Conservation (phyloP, 1,139 yeast genomes). For the Candida smagusa region DNA sequence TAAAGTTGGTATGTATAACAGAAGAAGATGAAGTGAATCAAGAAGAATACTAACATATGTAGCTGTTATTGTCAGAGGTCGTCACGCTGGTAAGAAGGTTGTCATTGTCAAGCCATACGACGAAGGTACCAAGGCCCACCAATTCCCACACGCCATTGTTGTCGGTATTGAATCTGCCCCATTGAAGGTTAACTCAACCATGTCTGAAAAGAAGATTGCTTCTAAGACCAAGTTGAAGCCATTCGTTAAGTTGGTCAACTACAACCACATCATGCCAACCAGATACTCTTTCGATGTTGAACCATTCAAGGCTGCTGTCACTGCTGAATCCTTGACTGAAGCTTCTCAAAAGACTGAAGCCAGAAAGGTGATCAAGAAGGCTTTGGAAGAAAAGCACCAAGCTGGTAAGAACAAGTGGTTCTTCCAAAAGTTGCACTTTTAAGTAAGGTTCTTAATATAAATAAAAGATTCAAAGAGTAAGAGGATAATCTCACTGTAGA, state of each 20-base stretch:
- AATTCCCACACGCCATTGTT: slow-evolving; percentile 99
- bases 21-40: not conserved
- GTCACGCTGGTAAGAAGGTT: slow-evolving; percentile 99
- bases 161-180: slow-evolving; percentile 99
- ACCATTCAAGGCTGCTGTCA: slow-evolving; percentile 85
- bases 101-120: slow-evolving; percentile 98
- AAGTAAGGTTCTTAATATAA: slow-evolving; percentile 29
- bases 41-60: slow-evolving; percentile 32
- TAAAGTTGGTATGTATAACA: slow-evolving; percentile 87
- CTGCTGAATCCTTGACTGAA: slow-evolving; percentile 94
- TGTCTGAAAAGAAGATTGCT: slow-evolving; percentile 95
- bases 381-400: slow-evolving; percentile 99
- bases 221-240: slow-evolving; percentile 99
- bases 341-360: slow-evolving; percentile 99
- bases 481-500: not conserved
- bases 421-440: slow-evolving; percentile 98
- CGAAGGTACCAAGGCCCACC: slow-evolving; percentile 98
- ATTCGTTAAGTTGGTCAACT: slow-evolving; percentile 98
- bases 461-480: slow-evolving; percentile 16
- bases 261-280: slow-evolving; percentile 99
- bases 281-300: slow-evolving; percentile 98
- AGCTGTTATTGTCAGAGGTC: slow-evolving; percentile 99
- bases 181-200: slow-evolving; percentile 91
- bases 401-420: slow-evolving; percentile 99
- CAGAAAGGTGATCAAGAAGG: slow-evolving; percentile 98